Percentiles rank a stretch among this genome's conserved stretches.
Evolutionary conservation across 1,284 basidiomycete species (phyloP).

Genomic region (Apiotrichum veenhuisii): DNA sequence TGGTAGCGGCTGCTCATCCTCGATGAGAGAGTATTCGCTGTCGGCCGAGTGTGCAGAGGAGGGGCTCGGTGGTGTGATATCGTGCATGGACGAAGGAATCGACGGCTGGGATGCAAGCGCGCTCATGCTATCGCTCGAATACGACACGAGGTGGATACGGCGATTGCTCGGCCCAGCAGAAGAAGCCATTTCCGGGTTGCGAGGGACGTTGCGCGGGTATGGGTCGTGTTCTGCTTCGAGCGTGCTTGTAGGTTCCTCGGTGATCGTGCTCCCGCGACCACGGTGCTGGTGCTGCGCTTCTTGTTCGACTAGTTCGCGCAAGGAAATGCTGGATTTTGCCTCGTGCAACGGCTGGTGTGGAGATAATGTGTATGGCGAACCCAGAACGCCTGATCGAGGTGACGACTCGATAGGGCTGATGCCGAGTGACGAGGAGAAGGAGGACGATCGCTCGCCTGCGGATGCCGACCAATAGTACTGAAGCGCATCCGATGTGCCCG

Average conservation of each 20-base stretch:
- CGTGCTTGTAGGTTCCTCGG: background rate
- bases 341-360: conserved; percentile 7
- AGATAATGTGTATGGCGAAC: conserved; percentile 20
- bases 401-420: conserved; percentile 17
- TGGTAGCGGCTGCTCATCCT: conserved; percentile 8
- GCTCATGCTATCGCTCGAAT: conserved; percentile 14
- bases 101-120: background rate
- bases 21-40: conserved; percentile 18
- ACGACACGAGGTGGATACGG: conserved; percentile 18
- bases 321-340: conserved; percentile 2
- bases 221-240: background rate
- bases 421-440: conserved; percentile 32
- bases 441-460: conserved; percentile 40
- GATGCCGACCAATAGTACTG: conserved; percentile 44
- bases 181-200: background rate
- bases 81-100: background rate
- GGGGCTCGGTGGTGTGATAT: conserved; percentile 2
- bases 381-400: conserved; percentile 1
- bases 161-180: conserved; percentile 14
- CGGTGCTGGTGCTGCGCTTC: conserved; percentile 1
- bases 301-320: conserved; percentile 10
- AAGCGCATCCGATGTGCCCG: conserved; percentile 35
- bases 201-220: background rate
- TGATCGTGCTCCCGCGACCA: background rate
- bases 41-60: conserved; percentile 13